Base-by-base conservation (phyloP, 129 eudicot genomes). In the Escallonia herrerae region DNA sequence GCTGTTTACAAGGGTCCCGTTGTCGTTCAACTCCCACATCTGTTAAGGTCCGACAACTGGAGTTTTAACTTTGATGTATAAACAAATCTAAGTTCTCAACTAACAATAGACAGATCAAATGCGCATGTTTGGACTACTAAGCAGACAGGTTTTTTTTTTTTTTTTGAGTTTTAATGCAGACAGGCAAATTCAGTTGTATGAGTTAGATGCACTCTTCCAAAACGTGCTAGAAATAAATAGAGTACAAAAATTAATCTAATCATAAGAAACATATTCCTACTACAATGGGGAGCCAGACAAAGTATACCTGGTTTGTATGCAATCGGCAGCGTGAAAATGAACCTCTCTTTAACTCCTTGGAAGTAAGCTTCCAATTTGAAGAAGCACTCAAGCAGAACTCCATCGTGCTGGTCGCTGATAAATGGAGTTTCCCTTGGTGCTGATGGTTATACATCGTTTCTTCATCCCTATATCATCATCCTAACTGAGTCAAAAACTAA, bases 1-100 rank as follows among this genome's bases (percentile, higher is more conserved):
- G 68, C 93, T 82, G 58, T 77, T 94, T 68, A 58, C 79, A 58
- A 94, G 90, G 46, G 97, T 89, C 56, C 97, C 97, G 50, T 94
- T 82, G 44, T 59, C 13, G 60, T 48, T 74, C 71, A 83, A 72
- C 71, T 84, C 90, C 99, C 99, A 94, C 86, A 94, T 81, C 99
- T 94, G 82, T 11, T 50, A 5, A 58, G 50, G 62, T 9, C 43
- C 53, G 14, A 43, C 11, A 74, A 33, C 43, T 58, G 8, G 67
- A n/a, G 40, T 14, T 13, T 59, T 71, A 6, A 56, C 9, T 45
- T 0, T 45, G 49, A 45, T 45, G 49, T 45, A 45, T 5, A 45
- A 45, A 5, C 9, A 5, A 8, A 45, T 1, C n/a, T 6, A 42
- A 15, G 46, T 61, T 14, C 43, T 50, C 7, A 14, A 37, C 52